Conservation (phyloP, 2,329 filamentous ascomycete species). For the Calonectria pseudoreteaudii region DNA sequence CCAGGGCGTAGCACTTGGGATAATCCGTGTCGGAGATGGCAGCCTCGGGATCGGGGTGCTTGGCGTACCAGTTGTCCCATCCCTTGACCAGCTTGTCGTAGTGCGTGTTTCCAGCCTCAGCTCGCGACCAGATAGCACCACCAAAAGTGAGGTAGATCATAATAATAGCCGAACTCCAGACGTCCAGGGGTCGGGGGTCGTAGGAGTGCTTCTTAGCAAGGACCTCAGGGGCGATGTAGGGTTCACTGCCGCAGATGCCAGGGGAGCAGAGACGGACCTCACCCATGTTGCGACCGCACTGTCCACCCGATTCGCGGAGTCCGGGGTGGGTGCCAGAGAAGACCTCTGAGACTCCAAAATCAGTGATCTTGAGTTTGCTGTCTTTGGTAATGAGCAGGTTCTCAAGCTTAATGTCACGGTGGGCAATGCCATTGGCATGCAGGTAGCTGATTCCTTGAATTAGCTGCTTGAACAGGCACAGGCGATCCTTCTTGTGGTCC, state of each 20-base stretch:
- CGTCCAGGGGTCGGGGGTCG: slow-evolving; percentile 84
- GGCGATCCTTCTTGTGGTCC: slow-evolving; percentile 75
- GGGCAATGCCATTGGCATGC: slow-evolving; percentile 86
- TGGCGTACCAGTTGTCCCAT: slow-evolving; percentile 76
- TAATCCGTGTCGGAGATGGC: slow-evolving; percentile 69
- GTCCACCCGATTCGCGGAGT: slow-evolving; percentile 76
- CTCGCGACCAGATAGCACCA: slow-evolving; percentile 80
- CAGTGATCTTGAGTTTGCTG: slow-evolving; percentile 89
- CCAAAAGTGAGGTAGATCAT: slow-evolving; percentile 82
- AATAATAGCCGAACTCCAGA: slow-evolving; percentile 88
- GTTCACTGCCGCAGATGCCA: slow-evolving; percentile 85
- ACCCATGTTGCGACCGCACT: slow-evolving; percentile 80
- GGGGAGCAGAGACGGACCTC: slow-evolving; percentile 79
- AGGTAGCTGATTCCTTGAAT: slow-evolving; percentile 85
- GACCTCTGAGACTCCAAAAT: slow-evolving; percentile 91
- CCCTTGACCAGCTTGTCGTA: slow-evolving; percentile 75
- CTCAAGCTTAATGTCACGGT: slow-evolving; percentile 91
- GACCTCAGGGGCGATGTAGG: slow-evolving; percentile 90
- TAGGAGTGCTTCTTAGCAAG: slow-evolving; percentile 73
- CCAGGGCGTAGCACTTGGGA: slow-evolving; percentile 74
- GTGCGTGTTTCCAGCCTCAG: slow-evolving; percentile 65
- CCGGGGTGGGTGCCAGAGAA: slow-evolving; percentile 87
- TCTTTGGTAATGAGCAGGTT: slow-evolving; percentile 84
- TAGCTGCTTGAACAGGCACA: slow-evolving; percentile 91
- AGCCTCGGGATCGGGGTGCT: slow-evolving; percentile 57